A percentile compares a stretch with the other conserved stretches of the same genome.
Evolutionary conservation across 352 stramenopile genomes (phyloP).

Genomic region (Pythium vanterpoolii): DNA sequence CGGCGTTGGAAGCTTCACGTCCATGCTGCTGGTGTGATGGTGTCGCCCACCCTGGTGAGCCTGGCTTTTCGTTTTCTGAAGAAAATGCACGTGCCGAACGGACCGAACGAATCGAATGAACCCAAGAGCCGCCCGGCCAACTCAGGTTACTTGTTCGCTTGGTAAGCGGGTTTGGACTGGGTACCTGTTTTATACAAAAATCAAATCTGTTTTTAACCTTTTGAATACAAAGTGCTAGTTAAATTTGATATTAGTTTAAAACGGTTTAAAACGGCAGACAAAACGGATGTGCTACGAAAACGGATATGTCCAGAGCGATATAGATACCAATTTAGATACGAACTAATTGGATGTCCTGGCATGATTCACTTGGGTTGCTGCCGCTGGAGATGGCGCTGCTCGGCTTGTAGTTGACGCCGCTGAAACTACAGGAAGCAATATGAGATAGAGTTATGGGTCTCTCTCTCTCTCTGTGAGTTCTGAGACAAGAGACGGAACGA

Average conservation of each 20-base stretch:
- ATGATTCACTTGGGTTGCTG: conserved; percentile 21
- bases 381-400: conserved; percentile 49
- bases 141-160: background rate
- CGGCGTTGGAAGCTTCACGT: conserved; percentile 18
- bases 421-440: conserved; percentile 33
- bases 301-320: too few species aligned
- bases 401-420: conserved; percentile 44
- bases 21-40: background rate
- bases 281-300: conserved; percentile 11
- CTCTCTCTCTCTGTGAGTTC: background rate
- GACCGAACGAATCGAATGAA: background rate
- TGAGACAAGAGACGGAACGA: background rate
- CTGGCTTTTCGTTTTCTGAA: background rate
- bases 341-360: background rate
- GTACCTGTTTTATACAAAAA: background rate
- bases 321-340: background rate
- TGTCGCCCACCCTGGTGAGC: background rate
- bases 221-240: background rate
- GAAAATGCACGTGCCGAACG: background rate
- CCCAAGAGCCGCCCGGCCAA: conserved; percentile 4
- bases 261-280: background rate
- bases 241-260: background rate
- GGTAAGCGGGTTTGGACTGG: background rate
- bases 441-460: background rate
- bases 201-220: too few species aligned